A percentile compares a stretch with the other conserved stretches of the same genome.
phyloP scores from a whole-genome alignment of 805 yeast species.

The Metschnikowia vanudenii region DNA sequence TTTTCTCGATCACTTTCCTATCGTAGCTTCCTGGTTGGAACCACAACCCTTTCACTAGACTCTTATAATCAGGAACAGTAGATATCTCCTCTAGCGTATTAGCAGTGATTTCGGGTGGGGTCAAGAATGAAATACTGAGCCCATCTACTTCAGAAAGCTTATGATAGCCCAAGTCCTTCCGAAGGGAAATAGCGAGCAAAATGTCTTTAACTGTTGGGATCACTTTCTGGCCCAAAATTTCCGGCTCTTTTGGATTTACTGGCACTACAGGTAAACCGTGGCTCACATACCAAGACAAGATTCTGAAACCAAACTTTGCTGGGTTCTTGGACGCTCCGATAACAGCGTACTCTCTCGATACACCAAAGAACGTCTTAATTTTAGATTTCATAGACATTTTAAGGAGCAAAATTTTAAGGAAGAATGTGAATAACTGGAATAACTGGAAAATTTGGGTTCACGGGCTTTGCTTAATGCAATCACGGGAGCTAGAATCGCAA shows the following conservation, averaged over 20 bases:
- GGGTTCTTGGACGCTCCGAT: slow-evolving; percentile 71
- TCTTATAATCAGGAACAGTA: slow-evolving; percentile 39
- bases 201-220: slow-evolving; percentile 31
- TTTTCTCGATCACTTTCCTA: slow-evolving; percentile 44
- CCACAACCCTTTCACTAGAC: slow-evolving; percentile 61
- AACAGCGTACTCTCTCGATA: slow-evolving; percentile 56
- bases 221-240: slow-evolving; percentile 47
- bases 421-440: not conserved
- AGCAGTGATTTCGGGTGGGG: slow-evolving; percentile 65
- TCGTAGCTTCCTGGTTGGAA: slow-evolving; percentile 82
- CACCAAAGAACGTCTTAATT: slow-evolving; percentile 49
- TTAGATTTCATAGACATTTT: slow-evolving; percentile 38
- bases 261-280: slow-evolving; percentile 62
- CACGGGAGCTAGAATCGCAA: not conserved
- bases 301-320: slow-evolving; percentile 66
- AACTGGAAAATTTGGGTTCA: not conserved
- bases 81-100: slow-evolving; percentile 36
- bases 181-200: slow-evolving; percentile 20
- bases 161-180: slow-evolving; percentile 24
- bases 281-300: slow-evolving; percentile 62
- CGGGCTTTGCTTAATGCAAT: too few relatives aligned
- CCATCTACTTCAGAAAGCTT: slow-evolving; percentile 38
- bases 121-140: slow-evolving; percentile 63
- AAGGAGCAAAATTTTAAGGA: too few relatives aligned
- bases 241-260: slow-evolving; percentile 55